Percentiles rank a stretch among this genome's conserved stretches.
Conservation (phyloP, 1,139 yeast genomes). For the Sugiyamaella neomexicana region DNA sequence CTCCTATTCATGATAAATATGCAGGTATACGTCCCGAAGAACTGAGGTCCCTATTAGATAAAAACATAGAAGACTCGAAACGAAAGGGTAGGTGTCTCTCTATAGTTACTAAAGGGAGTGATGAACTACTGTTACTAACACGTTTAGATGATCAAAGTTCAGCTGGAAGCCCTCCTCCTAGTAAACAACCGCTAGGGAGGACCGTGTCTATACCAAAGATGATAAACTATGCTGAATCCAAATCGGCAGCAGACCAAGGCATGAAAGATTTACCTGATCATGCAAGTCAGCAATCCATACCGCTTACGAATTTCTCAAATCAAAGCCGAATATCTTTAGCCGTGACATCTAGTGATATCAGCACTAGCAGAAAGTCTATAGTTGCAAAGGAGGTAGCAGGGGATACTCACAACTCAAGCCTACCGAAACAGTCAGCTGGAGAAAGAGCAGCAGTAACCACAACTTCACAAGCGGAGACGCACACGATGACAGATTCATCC, state of each 20-base stretch:
- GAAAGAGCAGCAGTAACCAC: background rate
- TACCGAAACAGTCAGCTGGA: background rate
- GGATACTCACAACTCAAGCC: background rate
- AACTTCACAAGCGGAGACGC: background rate
- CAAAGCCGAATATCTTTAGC: constrained; percentile 8
- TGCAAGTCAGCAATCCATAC: background rate
- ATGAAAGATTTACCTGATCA: background rate
- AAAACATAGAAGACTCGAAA: constrained; percentile 7
- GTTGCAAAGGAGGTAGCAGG: background rate
- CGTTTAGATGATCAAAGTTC: constrained; percentile 6
- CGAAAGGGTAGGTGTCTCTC: background rate
- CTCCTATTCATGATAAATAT: constrained; percentile 20
- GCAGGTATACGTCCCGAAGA: constrained; percentile 19
- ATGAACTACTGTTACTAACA: background rate
- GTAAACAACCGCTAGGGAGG: background rate
- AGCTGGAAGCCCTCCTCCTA: background rate
- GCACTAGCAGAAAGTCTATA: background rate
- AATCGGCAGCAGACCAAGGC: background rate
- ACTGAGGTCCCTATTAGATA: constrained; percentile 10
- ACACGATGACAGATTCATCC: constrained; percentile 1
- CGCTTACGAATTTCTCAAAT: constrained; percentile 10
- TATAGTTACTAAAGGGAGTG: background rate
- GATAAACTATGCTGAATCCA: background rate
- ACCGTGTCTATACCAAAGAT: background rate
- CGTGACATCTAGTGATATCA: constrained; percentile 1